A percentile compares a stretch with the other conserved stretches of the same genome.
phyloP scores from a whole-genome alignment of 228 moss, liverwort and hornwort genomes.

The Sphagnum fallax region DNA sequence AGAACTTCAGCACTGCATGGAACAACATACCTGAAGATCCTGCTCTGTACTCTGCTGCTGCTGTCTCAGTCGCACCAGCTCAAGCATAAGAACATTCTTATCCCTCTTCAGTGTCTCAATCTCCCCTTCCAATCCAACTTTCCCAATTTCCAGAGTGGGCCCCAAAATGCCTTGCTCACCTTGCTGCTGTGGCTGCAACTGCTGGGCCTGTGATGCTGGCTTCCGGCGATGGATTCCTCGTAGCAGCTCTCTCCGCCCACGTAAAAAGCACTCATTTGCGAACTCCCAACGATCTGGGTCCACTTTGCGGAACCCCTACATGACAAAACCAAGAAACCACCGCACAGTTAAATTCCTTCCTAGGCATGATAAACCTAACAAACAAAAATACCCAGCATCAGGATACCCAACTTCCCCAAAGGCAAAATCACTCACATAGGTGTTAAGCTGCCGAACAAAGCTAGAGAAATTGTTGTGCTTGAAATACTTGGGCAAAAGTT shows the following conservation, averaged over 20 bases:
- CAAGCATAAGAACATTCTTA: slow-evolving; percentile 89
- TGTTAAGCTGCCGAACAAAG: slow-evolving; percentile 95
- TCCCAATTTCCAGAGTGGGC: slow-evolving; percentile 82
- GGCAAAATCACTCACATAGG: slow-evolving; percentile 57
- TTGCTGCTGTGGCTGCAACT: slow-evolving; percentile 13
- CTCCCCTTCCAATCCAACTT: slow-evolving; percentile 87
- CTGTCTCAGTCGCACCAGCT: slow-evolving; percentile 75
- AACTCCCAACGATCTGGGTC: slow-evolving; percentile 99
- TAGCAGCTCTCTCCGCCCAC: slow-evolving; percentile 69
- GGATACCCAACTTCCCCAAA: too few species aligned
- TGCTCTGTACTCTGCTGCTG: slow-evolving; percentile 89
- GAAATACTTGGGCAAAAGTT: slow-evolving; percentile 87
- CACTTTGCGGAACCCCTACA: slow-evolving; percentile 95
- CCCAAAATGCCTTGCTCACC: slow-evolving; percentile 46
- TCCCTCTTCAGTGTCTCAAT: slow-evolving; percentile 83
- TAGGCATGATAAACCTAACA: too few species aligned
- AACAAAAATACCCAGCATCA: too few species aligned
- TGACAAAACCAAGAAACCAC: too few species aligned
- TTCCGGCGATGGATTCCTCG: slow-evolving; percentile 81
- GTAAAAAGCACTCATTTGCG: slow-evolving; percentile 90
- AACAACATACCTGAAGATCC: slow-evolving; percentile 43
- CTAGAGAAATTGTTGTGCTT: slow-evolving; percentile 98
- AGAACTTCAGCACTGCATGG: background rate
- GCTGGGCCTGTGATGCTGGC: slow-evolving; percentile 73
- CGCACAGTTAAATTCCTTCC: too few species aligned